Base-by-base conservation (phyloP, 202 grass and related monocot genomes). In the Musa balbisiana region DNA sequence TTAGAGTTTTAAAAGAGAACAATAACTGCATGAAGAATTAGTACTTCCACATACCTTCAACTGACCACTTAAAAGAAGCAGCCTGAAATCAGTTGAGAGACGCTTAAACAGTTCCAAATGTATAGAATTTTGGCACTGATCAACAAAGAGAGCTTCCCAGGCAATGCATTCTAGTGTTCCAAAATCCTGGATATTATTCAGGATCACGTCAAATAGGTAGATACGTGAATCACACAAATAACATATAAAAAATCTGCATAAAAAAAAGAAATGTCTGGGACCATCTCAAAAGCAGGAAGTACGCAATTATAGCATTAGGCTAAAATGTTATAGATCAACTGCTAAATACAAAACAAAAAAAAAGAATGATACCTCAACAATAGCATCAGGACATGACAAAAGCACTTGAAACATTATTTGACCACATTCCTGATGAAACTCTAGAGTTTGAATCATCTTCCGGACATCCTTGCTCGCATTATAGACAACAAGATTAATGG, bases 121-220 rank as follows among this genome's bases (percentile, higher is more conserved):
- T 64, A 84, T 87, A 58, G 78, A 81, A 71, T 80, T 82, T 74
- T 87, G 59, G 83, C 76, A 82, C 73, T 85, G 84, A 69, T 96
- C 92, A 87, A 91, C 80, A 78, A 96, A 71, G 79, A 96, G 69
- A 55, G 84, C 82, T 73, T 91, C 92, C 92, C 92, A 96, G 73
- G 59, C 55, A 80, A 89, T 87, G 58, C 19, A 55, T 51, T 79
- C 55, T 80, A 89, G 54, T 80, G 29, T 79, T 78, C 87, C 76
- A 82, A 87, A 83, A 76, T 84, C 83, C 92, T 96, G 84, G 71
- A 75, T 68, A 78, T 73, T 54, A 51, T 43, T 6, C 14, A 9
- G 8, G 17, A 15, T 2, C 67, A 70, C 5, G 17, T 22, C 15
- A 67, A 43, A 67, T 33, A 15, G 11, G 14, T 67, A 26, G 27